Base-by-base conservation (phyloP, 129 eudicot species). In the Glebionis coronaria region DNA sequence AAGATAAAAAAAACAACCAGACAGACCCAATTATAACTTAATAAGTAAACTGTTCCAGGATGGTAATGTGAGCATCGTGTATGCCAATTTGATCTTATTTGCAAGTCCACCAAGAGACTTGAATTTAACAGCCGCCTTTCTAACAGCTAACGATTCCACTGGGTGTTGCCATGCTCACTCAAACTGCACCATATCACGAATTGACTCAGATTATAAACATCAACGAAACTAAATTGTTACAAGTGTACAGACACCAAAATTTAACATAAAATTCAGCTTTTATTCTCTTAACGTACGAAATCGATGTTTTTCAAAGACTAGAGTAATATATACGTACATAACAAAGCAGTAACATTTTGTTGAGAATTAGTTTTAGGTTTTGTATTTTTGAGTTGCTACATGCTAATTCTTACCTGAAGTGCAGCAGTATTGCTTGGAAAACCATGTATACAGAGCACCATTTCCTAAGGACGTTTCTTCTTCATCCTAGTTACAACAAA, bases 81-180 rank as follows among this genome's bases (percentile, higher is more conserved):
- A 29, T 29, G 38, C 38, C 38, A 29, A 29, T 29, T 88, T 91
- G 70, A 91, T 85, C 84, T 91, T 91, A 67, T 88, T 88, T 16
- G 96, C 85, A 69, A 91, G 81, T 31, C 96, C 96, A 4, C 81
- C 66, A 19, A 83, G 81, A 4, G 96, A 83, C 80, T 88, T 91
- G 46, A 91, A 88, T 55, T 67, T 71, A 14, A 83, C 82, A 6
- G 97, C 96, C 29, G 82, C 88, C 13, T 82, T 42, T 75, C 96
- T 83, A 1, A 88, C 94, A 0, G 90, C 97, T 10, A 85, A 68
- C 18, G 97, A 91, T 76, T 88, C 87, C 75, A 57, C 77, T 5
- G 97, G 97, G 81, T 91, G 97, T 73, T 91, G 97, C 97, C 97
- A 88, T 40, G 97, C 96, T 96, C 97, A 88, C 73, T 91, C 97